phyloP scores from a whole-genome alignment of 163 green algal genomes.

The Chlorella variabilis region DNA sequence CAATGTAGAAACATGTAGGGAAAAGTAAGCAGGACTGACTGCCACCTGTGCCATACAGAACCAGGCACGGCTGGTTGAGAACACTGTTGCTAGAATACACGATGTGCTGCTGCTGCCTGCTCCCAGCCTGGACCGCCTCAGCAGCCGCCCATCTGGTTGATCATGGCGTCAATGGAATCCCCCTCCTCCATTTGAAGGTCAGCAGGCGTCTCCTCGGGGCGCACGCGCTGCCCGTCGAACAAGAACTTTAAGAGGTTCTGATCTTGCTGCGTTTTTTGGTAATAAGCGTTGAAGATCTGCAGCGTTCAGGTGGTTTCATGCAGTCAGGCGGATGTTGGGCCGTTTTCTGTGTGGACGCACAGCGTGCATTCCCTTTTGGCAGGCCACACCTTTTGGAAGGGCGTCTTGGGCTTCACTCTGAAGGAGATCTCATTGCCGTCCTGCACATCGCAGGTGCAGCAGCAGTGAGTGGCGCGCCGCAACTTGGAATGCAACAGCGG shows the following conservation, averaged over 20 bases:
- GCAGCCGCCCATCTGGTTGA: constrained; percentile 8
- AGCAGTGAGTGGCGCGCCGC: background rate
- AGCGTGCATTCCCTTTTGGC: too few relatives aligned
- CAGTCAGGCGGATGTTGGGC: background rate
- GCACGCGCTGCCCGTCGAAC: background rate
- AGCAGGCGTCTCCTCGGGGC: background rate
- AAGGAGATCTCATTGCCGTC: background rate
- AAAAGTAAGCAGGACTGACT: too few relatives aligned
- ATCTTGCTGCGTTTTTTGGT: background rate
- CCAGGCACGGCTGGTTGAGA: too few relatives aligned
- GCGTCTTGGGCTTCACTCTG: background rate
- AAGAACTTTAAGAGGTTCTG: background rate
- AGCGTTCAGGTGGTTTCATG: background rate
- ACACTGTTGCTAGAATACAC: too few relatives aligned
- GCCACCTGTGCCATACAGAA: too few relatives aligned
- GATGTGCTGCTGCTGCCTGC: too few relatives aligned
- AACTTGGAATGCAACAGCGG: background rate
- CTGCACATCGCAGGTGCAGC: background rate
- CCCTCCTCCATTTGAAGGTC: constrained; percentile 18
- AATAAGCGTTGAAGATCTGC: constrained; percentile 25
- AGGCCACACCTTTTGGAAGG: too few relatives aligned
- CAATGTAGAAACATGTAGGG: too few relatives aligned
- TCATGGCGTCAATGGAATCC: constrained; percentile 8
- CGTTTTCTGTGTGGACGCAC: too few relatives aligned
- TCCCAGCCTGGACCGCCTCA: background rate